Conservation (phyloP, 139 green algal species). For the Picocystis salinarum region DNA sequence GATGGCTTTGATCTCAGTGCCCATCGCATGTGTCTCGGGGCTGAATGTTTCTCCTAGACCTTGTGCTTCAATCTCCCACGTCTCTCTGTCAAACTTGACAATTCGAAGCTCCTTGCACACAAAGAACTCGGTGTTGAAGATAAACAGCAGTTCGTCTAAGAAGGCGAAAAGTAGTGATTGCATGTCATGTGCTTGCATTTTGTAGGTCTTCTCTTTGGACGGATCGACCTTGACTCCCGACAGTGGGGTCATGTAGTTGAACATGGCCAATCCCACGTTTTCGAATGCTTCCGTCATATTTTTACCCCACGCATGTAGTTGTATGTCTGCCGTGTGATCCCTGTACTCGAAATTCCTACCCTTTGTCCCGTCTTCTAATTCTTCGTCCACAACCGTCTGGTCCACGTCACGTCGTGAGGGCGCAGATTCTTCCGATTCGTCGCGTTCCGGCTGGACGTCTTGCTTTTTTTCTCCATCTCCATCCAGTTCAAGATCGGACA, state of each 20-base stretch:
- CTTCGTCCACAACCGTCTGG: background rate
- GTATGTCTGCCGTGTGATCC: constrained; percentile 3
- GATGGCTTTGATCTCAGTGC: constrained; percentile 4
- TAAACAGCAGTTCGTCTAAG: constrained; percentile 1
- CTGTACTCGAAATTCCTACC: constrained; percentile 4
- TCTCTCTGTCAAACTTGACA: background rate
- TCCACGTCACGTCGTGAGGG: background rate
- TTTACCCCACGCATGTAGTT: background rate
- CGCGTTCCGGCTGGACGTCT: background rate
- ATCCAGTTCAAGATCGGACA: background rate
- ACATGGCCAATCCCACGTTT: constrained; percentile 1
- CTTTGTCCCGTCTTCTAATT: background rate
- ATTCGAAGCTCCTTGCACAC: background rate
- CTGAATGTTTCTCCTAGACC: background rate
- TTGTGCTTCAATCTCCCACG: background rate
- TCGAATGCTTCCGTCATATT: background rate
- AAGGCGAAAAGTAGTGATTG: constrained; percentile 4
- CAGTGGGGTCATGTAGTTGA: constrained; percentile 4
- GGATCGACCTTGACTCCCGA: background rate
- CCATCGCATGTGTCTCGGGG: background rate
- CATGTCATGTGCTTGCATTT: background rate
- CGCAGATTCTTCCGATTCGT: background rate
- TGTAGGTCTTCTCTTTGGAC: background rate
- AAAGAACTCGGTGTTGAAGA: constrained; percentile 4
- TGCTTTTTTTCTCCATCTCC: background rate